Base-by-base conservation (phyloP, 176 grass and related monocot species). In the Carex parvula region DNA sequence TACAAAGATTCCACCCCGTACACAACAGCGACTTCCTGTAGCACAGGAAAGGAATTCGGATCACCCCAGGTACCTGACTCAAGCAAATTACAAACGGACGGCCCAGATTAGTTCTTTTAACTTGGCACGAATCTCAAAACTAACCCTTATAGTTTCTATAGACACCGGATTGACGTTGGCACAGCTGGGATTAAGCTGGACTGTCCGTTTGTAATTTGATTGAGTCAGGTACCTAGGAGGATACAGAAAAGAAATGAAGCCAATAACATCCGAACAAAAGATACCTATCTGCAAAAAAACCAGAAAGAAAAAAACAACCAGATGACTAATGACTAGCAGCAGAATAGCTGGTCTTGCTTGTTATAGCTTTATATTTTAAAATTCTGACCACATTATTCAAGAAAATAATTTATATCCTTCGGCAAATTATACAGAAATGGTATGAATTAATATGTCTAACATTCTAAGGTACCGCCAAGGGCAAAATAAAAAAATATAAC, bases 311-410 rank as follows among this genome's bases (percentile, higher is more conserved):
- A 63, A 70, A 44, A 42, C 16, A 44, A 7, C 2, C 71, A 16
- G 12, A 54, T 75, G 21, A 75, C 46, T 54, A 53, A 75, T 54
- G 3, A 69, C 33, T 69, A 17, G 54, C 44, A 75, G 44, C 21
- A 26, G 3, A 52, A 26, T 75, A 75, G n/a, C 21, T 52, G 5
- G 70, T 75, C 11, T 53, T 8, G 11, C 11, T 53, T 8, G 11
- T 53, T 29, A 15, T 54, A 53, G 0, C 46, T 11, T 75, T 15
- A 12, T 54, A 54, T 29, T 54, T 53, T 75, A 30, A 69, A 75
- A 46, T 50, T 54, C 46, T 14, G 22, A 54, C 71, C 20, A 75
- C 48, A 77, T 57, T 77, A 56, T 76, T 56, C 73, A 77, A 32
- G 14, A 56, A 4, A 54, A 42, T 0, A 71, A 78, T 13, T 77